phyloP scores from a whole-genome alignment of 2,329 filamentous ascomycete species.

The Cladosporium cucumerinum region DNA sequence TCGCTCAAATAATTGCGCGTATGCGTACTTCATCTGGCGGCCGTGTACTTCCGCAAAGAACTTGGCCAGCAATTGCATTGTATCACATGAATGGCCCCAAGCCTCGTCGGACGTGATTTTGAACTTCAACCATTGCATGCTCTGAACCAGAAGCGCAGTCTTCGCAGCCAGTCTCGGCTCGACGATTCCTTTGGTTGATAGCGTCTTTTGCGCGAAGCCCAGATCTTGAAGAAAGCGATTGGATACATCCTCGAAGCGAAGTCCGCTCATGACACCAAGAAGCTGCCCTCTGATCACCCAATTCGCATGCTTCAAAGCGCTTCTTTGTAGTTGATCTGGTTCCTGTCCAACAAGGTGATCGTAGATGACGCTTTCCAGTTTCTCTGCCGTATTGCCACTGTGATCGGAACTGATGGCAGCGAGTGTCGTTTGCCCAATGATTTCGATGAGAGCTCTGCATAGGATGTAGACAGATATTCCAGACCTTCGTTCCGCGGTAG shows the following conservation, averaged over 20 bases:
- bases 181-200: constrained; percentile 65
- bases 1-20: constrained; percentile 86
- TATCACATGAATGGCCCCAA: constrained; percentile 86
- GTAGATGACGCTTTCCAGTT: constrained; percentile 93
- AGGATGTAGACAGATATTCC: constrained; percentile 95
- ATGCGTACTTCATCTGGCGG: constrained; percentile 85
- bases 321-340: constrained; percentile 14
- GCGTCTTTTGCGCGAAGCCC: constrained; percentile 71
- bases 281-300: constrained; percentile 93
- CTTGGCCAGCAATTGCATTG: constrained; percentile 75
- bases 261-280: constrained; percentile 91
- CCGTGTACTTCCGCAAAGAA: constrained; percentile 85
- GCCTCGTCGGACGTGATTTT: constrained; percentile 68
- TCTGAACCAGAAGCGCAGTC: constrained; percentile 80
- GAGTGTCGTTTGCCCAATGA: constrained; percentile 85
- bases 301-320: constrained; percentile 68
- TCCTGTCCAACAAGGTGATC: constrained; percentile 61
- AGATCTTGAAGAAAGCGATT: constrained; percentile 79
- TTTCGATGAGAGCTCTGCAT: constrained; percentile 88
- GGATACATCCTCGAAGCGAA: constrained; percentile 82
- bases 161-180: constrained; percentile 72
- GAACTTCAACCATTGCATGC: constrained; percentile 85
- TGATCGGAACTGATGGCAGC: constrained; percentile 57
- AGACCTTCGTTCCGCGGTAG: constrained; percentile 68
- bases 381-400: constrained; percentile 87